Percentiles rank a stretch among this genome's conserved stretches.
These are phyloP conservation scores for Chrysoporthe deuterocubensis DNA, from an alignment of 2,329 filamentous ascomycete genomes.

Conservation along the genomic window DNA sequence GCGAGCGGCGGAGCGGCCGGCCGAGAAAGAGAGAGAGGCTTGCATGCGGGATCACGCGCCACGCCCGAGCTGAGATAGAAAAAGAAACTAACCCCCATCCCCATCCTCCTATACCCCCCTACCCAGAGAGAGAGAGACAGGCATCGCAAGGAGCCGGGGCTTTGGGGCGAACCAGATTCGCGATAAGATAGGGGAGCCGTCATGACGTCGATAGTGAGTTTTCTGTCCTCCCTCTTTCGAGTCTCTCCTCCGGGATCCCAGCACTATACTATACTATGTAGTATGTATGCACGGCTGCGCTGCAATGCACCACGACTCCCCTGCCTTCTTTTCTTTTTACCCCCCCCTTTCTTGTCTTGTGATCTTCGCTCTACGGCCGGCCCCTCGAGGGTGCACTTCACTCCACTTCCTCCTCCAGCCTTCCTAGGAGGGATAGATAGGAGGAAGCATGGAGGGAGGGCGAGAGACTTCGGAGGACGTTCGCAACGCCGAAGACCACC, in stretches of 20 bases:
- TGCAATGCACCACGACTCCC: not conserved
- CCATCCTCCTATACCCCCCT: too few species aligned
- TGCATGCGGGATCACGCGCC: not conserved
- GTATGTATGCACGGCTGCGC: too few species aligned
- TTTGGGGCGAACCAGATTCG: conserved; percentile 3
- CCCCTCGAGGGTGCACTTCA: not conserved
- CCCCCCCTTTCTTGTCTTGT: not conserved
- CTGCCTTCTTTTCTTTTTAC: not conserved
- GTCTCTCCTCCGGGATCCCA: not conserved
- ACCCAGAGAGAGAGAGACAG: conserved; percentile 1
- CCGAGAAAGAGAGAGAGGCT: not conserved
- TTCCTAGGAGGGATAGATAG: not conserved
- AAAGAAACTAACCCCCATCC: too few species aligned
- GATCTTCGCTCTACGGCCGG: too few species aligned
- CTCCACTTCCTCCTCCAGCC: not conserved
- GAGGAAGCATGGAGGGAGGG: too few species aligned
- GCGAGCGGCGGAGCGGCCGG: too few species aligned
- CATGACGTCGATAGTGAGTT: conserved; percentile 42
- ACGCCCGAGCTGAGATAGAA: not conserved
- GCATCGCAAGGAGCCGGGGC: not conserved
- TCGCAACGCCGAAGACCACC: not conserved
- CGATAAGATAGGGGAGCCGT: conserved; percentile 25
- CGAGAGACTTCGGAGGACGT: not conserved
- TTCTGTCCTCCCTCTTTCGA: conserved; percentile 10
- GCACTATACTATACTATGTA: too few species aligned